Base-by-base conservation (phyloP, 78 protist genomes). In the slime mould (Dictyostelium discoideum) region DNA sequence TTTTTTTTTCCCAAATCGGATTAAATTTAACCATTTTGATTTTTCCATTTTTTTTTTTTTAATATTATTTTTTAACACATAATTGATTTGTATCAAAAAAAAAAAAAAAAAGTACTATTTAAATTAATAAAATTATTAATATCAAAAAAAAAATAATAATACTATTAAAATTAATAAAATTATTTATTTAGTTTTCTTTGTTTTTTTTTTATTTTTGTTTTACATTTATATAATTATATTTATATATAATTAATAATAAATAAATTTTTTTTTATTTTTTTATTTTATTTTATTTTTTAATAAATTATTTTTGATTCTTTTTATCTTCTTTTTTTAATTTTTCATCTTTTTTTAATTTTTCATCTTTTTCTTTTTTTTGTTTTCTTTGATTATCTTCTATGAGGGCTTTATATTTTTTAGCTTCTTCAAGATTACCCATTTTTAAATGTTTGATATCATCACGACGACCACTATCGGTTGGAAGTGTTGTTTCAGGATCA, bases 321-420 rank as follows among this genome's bases (percentile, higher is more conserved):
- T 54, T 54, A 14, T 54, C 65, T 54, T 54, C 65, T 54, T 54
- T 60, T 60, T 20, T 60, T 60, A 20, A 16, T 39, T 57, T 46
- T 83, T 83, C 20, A 24, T 80, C 37, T 83, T 83, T 48, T 37
- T 86, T 69, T 48, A 7, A 24, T 69, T 76, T 78, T 72, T 46
- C 81, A 26, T 77, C 54, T 65, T 80, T 42, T 14, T 57, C 76
- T n/a, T 92, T 81, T 37, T 93, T 93, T 20, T 86, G 88, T 29
- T 24, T 22, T 73, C 97, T 88, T 92, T 94, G 97, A 44, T 32
- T 80, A 24, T 94, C 94, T 39, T 94, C 97, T 16, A 94, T 48
- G 3, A 78, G 26, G 20, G 85, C 85, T 79, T 96, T 96, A 60
- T 22, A 48, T 37, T 74, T 84, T 81, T 96, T 93, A 3, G 97